Conservation (phyloP, 2,329 filamentous ascomycete species). For the Lasiodiplodia gonubiensis region DNA sequence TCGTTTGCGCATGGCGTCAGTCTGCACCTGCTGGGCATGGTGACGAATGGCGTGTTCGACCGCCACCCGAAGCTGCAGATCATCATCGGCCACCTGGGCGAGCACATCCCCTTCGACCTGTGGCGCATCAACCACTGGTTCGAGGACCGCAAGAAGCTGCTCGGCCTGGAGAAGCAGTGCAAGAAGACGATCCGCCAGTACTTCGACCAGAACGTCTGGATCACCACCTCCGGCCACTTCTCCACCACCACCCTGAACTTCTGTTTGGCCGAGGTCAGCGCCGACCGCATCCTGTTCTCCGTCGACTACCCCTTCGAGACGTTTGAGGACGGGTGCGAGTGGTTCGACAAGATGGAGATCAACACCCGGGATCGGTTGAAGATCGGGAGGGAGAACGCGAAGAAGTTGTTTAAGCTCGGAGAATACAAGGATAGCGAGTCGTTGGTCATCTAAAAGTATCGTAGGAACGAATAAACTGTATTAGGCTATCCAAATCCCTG, state of each 20-base stretch:
- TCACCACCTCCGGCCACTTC: constrained; percentile 52
- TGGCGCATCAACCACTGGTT: constrained; percentile 51
- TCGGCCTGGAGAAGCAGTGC: constrained; percentile 27
- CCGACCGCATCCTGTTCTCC: constrained; percentile 49
- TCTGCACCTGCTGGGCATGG: constrained; percentile 55
- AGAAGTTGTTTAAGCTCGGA: constrained; percentile 46
- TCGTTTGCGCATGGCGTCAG: constrained; percentile 51
- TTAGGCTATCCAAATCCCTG: not conserved
- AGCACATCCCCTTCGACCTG: constrained; percentile 52
- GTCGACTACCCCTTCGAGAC: constrained; percentile 44
- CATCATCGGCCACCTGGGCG: constrained; percentile 53
- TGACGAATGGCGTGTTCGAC: constrained; percentile 52
- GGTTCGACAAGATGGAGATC: constrained; percentile 35
- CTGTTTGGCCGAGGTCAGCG: constrained; percentile 49
- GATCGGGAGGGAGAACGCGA: constrained; percentile 56
- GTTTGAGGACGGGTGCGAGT: constrained; percentile 39
- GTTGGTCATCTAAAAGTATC: not conserved
- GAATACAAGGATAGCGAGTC: constrained; percentile 36
- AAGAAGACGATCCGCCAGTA: constrained; percentile 48
- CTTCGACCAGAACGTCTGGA: constrained; percentile 50
- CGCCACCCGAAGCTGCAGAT: constrained; percentile 50
- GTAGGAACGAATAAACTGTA: not conserved
- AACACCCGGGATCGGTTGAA: constrained; percentile 36
- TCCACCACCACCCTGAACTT: constrained; percentile 49
- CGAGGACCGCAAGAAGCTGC: constrained; percentile 51